phyloP scores from a whole-genome alignment of 176 grass and related monocot genomes.

The Ensete glaucum region DNA sequence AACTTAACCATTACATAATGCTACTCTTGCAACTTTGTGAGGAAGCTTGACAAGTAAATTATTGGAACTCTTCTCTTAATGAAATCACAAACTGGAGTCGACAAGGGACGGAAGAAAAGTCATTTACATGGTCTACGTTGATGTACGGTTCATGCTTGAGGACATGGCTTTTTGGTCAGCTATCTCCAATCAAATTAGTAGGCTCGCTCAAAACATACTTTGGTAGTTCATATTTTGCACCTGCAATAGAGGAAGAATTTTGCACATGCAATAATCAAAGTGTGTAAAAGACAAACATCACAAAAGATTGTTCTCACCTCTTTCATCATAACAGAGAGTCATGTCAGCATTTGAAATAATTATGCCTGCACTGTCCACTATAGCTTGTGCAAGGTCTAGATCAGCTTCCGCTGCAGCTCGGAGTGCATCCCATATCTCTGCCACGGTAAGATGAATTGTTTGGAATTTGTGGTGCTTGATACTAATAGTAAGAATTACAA shows the following conservation, averaged over 20 bases:
- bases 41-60: neutral
- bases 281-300: neutral
- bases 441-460: neutral
- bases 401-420: constrained; percentile 76
- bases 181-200: constrained; percentile 60
- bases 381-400: constrained; percentile 58
- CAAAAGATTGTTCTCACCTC: constrained; percentile 33
- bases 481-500: neutral
- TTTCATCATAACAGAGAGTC: constrained; percentile 83
- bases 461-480: neutral
- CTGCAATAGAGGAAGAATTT: constrained; percentile 33
- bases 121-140: constrained; percentile 74
- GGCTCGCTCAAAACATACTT: constrained; percentile 87
- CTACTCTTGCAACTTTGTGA: neutral
- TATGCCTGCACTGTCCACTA: constrained; percentile 89
- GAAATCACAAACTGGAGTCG: neutral
- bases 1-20: neutral
- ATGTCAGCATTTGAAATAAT: constrained; percentile 80
- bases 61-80: neutral
- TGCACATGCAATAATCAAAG: neutral
- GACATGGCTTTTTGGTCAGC: constrained; percentile 9
- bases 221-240: constrained; percentile 88
- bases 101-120: neutral
- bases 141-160: constrained; percentile 13
- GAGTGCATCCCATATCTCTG: constrained; percentile 98